Base-by-base conservation (phyloP, 352 stramenopile species). In the Lagenidium giganteum region DNA sequence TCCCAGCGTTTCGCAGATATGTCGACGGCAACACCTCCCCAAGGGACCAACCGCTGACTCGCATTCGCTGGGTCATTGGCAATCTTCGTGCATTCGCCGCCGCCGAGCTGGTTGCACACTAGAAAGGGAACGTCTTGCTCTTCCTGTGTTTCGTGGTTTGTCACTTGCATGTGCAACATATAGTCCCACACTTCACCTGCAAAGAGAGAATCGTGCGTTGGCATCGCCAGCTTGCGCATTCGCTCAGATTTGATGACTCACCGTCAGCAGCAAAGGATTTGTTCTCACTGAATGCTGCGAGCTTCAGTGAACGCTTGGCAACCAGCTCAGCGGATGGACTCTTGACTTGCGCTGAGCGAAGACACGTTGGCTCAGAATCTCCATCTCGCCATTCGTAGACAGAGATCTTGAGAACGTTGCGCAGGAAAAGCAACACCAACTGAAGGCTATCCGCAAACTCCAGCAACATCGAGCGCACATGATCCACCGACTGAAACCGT, bases 81-180 rank as follows among this genome's bases (percentile, higher is more conserved):
- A 23, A 96, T 88, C 17, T 41, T 53, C 6, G 74, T 67, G 33
- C 83, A 83, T 31, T 67, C 50, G 13, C 70, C 72, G 36, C 85
- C 85, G 13, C 86, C 86, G 16, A 96, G 65, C 44, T 96, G 86
- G 51, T 95, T 95, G 49, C 72, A 82, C n/a, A 96, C 63, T 17
- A 90, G 38, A 64, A 82, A 96, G 4, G 45, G 11, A 30, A 53
- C 51, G 4, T 24, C 40, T 21, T 20, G 21, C 26, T 16, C 18
- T n/a, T 31, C 21, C n/a, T 7, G 11, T 16, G n/a, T n/a, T n/a
- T n/a, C n/a, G 23, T 31, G 29, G 58, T 45, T 8, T 16, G 35
- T 46, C 20, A 70, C 54, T 31, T 51, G 16, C 33, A 90, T 82
- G 11, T 68, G 54, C 16, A 90, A 43, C 21, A 68, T 41, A 48